Percentiles rank a stretch among this genome's conserved stretches.
phyloP scores from a whole-genome alignment of 2,329 filamentous ascomycete genomes.

The Fonsecaea monophora region DNA sequence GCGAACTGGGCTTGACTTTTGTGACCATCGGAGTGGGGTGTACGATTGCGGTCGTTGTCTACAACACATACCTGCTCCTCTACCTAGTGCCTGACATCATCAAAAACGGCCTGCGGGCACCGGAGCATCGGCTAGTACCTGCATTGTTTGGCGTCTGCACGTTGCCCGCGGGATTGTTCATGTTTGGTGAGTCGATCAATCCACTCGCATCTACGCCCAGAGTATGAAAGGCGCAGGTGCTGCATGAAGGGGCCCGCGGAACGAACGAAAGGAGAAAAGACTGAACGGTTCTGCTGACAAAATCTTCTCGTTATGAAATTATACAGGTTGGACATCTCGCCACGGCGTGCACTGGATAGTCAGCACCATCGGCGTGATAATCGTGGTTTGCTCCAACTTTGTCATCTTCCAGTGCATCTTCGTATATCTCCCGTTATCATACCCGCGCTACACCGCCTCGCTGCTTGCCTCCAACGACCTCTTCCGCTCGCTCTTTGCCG shows the following conservation, averaged over 20 bases:
- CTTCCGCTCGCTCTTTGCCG: conserved; percentile 42
- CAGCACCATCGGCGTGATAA: conserved; percentile 48
- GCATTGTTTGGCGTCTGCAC: conserved; percentile 59
- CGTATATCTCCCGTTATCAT: conserved; percentile 35
- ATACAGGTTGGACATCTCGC: conserved; percentile 37
- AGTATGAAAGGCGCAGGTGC: too few species aligned
- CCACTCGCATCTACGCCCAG: not conserved
- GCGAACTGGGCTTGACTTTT: conserved; percentile 66
- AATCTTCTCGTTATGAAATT: not conserved
- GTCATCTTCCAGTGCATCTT: conserved; percentile 38
- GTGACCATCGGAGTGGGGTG: conserved; percentile 64
- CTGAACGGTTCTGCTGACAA: not conserved
- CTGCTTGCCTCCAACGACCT: conserved; percentile 41
- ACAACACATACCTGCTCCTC: conserved; percentile 60
- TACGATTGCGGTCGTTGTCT: conserved; percentile 58
- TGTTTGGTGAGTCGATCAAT: conserved; percentile 48
- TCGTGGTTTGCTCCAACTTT: conserved; percentile 45
- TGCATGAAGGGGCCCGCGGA: too few species aligned
- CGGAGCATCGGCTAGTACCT: conserved; percentile 60
- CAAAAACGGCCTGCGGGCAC: conserved; percentile 57
- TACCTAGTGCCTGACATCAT: conserved; percentile 58
- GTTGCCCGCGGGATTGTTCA: conserved; percentile 64
- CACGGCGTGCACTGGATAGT: conserved; percentile 48
- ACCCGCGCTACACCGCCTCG: conserved; percentile 35
- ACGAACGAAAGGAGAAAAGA: not conserved